Evolutionary conservation across 2,329 filamentous ascomycete species (phyloP), one percentile per base, ranked within the genome.

Genomic region (Fusarium nurragi): DNA sequence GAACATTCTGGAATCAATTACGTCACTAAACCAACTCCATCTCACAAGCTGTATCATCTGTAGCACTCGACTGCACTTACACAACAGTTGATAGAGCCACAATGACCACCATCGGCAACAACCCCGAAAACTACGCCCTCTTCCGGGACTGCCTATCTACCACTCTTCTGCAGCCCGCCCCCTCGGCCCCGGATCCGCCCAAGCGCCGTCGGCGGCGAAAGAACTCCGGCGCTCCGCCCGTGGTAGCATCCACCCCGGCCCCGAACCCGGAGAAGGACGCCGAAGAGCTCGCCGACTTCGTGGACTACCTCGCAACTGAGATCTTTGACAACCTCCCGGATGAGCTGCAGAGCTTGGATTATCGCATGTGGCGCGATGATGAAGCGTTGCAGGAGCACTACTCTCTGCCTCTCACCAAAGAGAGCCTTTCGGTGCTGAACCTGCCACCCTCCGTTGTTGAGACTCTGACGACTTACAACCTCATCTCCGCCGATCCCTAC

Each of bases 261-360:
- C 52, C 56, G 23, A 56, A 67, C 23, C 50, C 66, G 53, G 53
- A 54, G 54, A 59, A 53, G 37, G 73, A 86, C 67, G 86, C 85
- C 6, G 89, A 90, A 67, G 91, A 94, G 52, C 78, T 95, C 21
- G 86, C 87, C 23, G 93, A 96, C 2, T 96, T 96, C 76, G 88
- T 91, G 51, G 88, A 94, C 80, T 95, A 94, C 76, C 84, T 95
- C 26, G 88, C 91, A 22, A 77, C 80, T 44, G 85, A 91, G 73
- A 86, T 89, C 50, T 96, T 94, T 76, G 77, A 82, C 6, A 81
- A 78, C 32, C 83, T 96, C 2, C 91, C 91, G 0, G 21, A 72
- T 0, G 80, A 84, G 18, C 80, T 95, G 0, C 84, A 86, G 65
- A 81, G 79, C 3, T 78, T 94, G 4, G 84, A 87, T 23, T 86